Percentiles rank a stretch among this genome's conserved stretches.
These are phyloP conservation scores for Triangularia verruculosa DNA, from an alignment of 2,329 filamentous ascomycete genomes.

Conservation along the genomic window DNA sequence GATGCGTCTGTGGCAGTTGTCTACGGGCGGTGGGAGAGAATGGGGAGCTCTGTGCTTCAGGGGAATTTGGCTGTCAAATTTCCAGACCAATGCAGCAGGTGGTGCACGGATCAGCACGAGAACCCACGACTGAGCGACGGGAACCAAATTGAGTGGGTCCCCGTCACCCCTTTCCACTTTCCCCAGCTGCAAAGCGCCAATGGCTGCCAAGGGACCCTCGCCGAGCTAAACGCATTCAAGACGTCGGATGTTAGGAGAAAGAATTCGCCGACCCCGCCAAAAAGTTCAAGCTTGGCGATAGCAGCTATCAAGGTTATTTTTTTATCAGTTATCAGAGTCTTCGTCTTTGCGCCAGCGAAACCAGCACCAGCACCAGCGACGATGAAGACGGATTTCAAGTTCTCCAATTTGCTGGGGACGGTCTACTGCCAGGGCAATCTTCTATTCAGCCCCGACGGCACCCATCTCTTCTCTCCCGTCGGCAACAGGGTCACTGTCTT, in stretches of 20 bases:
- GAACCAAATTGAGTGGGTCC: conserved; percentile 21
- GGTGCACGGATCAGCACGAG: conserved; percentile 24
- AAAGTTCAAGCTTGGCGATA: conserved; percentile 24
- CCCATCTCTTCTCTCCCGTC: conserved; percentile 90
- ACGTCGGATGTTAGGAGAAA: conserved; percentile 25
- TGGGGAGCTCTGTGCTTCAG: conserved; percentile 34
- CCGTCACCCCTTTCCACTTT: conserved; percentile 23
- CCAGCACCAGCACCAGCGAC: conserved; percentile 37
- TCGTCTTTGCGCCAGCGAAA: conserved; percentile 13
- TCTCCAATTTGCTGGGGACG: conserved; percentile 96
- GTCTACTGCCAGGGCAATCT: conserved; percentile 98
- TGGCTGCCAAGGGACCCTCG: conserved; percentile 17
- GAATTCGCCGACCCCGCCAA: conserved; percentile 30
- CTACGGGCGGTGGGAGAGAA: conserved; percentile 27
- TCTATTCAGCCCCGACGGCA: conserved; percentile 93
- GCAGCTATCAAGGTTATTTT: conserved; percentile 14
- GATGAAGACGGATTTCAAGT: conserved; percentile 99
- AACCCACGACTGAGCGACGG: conserved; percentile 10
- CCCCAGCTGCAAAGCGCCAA: conserved; percentile 21
- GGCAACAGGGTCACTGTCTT: conserved; percentile 96
- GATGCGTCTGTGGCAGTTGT: conserved; percentile 25
- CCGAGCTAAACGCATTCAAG: conserved; percentile 12
- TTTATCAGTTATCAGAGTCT: conserved; percentile 10
- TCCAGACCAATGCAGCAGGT: conserved; percentile 29
- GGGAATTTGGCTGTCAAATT: conserved; percentile 40